Base-by-base conservation (phyloP, 2,329 filamentous ascomycete genomes). In the Hawksworthiomyces lignivorus region DNA sequence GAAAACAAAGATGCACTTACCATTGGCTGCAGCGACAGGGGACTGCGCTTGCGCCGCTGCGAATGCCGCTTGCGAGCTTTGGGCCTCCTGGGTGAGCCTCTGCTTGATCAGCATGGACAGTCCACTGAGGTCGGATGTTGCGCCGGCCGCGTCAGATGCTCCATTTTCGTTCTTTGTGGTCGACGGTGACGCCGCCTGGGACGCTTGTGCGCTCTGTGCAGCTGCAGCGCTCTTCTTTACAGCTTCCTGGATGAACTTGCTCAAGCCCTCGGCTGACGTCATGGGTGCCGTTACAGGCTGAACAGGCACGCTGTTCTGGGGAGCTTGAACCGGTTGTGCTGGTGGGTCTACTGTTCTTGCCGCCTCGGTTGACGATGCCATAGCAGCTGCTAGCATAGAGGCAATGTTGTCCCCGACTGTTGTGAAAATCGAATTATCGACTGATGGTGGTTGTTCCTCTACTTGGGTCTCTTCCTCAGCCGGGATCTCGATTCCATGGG, bases 401-500 rank as follows among this genome's bases (percentile, higher is more conserved):
- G 47, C 47, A 22, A 49, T 44, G 24, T 32, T 45, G 18, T 46
- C 41, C 3, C 33, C 30, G 20, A 41, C 39, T 9, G 38, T n/a
- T 4, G 34, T 17, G 14, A 32, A 30, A 14, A 36, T 40, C 5
- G 29, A 14, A 14, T 18, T 40, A 12, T 15, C 20, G 3, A 24
- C 20, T 2, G 34, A 17, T 12, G 35, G 37, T 12, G 50, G 34
- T 12, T 45, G 39, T 6, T 52, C 50, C 11, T 54, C 54, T 5
- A 47, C 30, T 9, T 41, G 44, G 4, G 46, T 31, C 31, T 62
- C 59, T 17, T 61, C 57, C 17, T 55, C 56, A 3, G 51, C 46
- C 0, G 61, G 60, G 10, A 63, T 58, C 30, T 63, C 61, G 22
- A 63, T 57, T 3, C 57, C 59, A 35, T 63, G 65, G 48, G 50